These are phyloP conservation scores for Xylaria sp. DNA, from an alignment of 2,329 filamentous ascomycete genomes.

Conservation along the genomic window DNA sequence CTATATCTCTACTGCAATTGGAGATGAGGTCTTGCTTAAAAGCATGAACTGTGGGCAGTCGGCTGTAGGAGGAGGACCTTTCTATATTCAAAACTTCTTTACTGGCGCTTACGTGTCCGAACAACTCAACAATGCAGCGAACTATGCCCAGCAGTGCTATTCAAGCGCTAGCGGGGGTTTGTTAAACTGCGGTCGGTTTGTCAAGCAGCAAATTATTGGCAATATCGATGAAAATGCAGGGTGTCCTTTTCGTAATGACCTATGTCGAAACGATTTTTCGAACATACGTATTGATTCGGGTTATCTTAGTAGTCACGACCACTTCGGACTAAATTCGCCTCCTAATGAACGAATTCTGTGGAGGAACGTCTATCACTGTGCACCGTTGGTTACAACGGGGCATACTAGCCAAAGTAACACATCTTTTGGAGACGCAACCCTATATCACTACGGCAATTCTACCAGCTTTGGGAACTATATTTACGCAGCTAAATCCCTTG, in stretches of 20 bases:
- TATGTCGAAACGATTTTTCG: conserved; percentile 13
- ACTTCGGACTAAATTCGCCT: conserved; percentile 29
- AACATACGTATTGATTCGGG: conserved; percentile 28
- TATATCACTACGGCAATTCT: neutral
- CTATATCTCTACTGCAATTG: conserved; percentile 2
- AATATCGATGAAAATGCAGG: neutral
- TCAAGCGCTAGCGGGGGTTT: neutral
- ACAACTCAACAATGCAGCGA: conserved; percentile 24
- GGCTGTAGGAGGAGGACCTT: too few relatives aligned
- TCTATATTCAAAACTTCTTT: neutral
- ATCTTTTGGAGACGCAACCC: neutral
- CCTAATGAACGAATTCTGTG: conserved; percentile 2
- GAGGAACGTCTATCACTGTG: conserved; percentile 28
- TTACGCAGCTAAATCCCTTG: neutral
- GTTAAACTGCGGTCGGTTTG: conserved; percentile 15
- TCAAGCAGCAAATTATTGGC: neutral
- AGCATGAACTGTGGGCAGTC: conserved; percentile 11
- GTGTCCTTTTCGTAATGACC: conserved; percentile 23
- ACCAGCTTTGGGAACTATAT: neutral
- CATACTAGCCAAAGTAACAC: neutral
- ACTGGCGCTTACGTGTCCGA: neutral
- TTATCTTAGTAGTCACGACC: conserved; percentile 13
- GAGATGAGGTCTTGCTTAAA: conserved; percentile 11
- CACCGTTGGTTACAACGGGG: conserved; percentile 26
- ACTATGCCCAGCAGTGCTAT: conserved; percentile 36